These are phyloP conservation scores for Metschnikowia peoriensis DNA, from an alignment of 805 yeast genomes.

Conservation along the genomic window DNA sequence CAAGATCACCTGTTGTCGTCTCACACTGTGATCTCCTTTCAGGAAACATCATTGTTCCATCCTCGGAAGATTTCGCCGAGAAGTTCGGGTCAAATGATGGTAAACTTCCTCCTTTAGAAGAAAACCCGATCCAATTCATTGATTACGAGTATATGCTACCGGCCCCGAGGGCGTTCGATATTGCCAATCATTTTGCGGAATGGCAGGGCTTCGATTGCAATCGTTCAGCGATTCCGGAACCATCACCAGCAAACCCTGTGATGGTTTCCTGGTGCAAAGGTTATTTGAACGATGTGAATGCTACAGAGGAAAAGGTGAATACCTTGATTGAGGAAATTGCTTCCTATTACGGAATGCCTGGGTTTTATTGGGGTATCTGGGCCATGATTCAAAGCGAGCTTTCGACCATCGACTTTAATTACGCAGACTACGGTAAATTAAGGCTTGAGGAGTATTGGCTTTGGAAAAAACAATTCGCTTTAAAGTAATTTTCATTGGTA, in stretches of 20 bases:
- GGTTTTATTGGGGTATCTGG: slow-evolving; percentile 86
- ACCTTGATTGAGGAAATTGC: slow-evolving; percentile 53
- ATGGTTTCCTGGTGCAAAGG: slow-evolving; percentile 58
- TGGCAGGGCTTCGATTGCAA: slow-evolving; percentile 84
- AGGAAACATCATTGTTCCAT: slow-evolving; percentile 69
- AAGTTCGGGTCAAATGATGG: background rate
- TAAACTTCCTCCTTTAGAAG: slow-evolving; percentile 18
- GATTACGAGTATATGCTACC: slow-evolving; percentile 74
- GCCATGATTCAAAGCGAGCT: slow-evolving; percentile 69
- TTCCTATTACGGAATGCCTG: slow-evolving; percentile 73
- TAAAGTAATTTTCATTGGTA: no score
- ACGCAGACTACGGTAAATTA: slow-evolving; percentile 55
- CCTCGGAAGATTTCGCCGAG: slow-evolving; percentile 6
- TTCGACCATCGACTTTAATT: slow-evolving; percentile 71
- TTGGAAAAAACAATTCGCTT: slow-evolving; percentile 49
- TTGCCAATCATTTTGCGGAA: slow-evolving; percentile 72
- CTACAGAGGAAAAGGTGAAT: slow-evolving; percentile 34
- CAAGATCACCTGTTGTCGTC: slow-evolving; percentile 54
- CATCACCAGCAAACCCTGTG: slow-evolving; percentile 40
- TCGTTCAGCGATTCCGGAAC: slow-evolving; percentile 54
- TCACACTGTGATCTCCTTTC: slow-evolving; percentile 71
- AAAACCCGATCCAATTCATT: slow-evolving; percentile 54
- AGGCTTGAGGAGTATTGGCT: slow-evolving; percentile 67
- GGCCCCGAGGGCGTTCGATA: slow-evolving; percentile 72
- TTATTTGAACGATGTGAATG: slow-evolving; percentile 43